Conservation (phyloP, 73 alveolate species). For the Breviolum minutum region DNA sequence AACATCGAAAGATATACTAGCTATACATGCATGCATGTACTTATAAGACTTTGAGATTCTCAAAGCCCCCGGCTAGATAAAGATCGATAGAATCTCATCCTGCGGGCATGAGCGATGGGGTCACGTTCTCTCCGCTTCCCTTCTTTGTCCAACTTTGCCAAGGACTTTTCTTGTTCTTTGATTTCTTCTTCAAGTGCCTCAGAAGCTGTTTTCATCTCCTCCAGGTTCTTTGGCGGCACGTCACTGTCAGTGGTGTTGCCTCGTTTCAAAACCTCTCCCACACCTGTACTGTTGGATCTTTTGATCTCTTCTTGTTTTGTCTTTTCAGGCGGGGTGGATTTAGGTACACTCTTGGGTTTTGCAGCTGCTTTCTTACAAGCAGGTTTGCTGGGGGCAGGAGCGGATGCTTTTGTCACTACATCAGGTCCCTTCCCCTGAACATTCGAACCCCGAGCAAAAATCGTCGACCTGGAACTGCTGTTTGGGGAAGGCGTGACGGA, state of each 20-base stretch:
- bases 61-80: neutral
- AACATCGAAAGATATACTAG: neutral
- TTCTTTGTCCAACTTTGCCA: too few species aligned
- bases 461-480: too few species aligned
- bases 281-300: neutral
- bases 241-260: neutral
- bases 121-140: neutral
- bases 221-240: neutral
- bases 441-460: neutral
- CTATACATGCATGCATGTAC: too few species aligned
- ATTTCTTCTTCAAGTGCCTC: neutral
- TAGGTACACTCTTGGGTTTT: neutral
- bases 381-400: neutral
- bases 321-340: too few species aligned
- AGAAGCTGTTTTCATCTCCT: neutral
- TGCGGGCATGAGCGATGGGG: neutral
- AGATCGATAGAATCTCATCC: neutral
- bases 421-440: neutral
- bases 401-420: neutral
- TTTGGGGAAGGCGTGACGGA: too few species aligned
- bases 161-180: too few species aligned
- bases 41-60: neutral
- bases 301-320: neutral
- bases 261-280: neutral
- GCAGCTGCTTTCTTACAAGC: neutral